Percentiles rank a stretch among this genome's conserved stretches.
These are phyloP conservation scores for Scytalidium sp. DNA, from an alignment of 2,329 filamentous ascomycete genomes.

Conservation along the genomic window DNA sequence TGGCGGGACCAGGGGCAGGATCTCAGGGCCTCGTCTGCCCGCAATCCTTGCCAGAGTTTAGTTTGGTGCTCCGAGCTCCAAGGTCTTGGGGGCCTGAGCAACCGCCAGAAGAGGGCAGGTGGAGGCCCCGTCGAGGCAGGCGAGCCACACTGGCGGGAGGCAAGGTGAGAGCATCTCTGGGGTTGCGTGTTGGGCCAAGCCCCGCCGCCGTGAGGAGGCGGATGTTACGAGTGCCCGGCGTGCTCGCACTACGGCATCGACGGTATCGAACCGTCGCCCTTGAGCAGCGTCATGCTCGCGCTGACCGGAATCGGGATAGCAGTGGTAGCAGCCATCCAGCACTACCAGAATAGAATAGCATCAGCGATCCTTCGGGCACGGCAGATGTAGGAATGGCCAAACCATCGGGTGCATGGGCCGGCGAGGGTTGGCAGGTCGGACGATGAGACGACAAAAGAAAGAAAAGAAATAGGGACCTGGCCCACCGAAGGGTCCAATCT, in stretches of 20 bases:
- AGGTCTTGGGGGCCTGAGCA: constrained; percentile 4
- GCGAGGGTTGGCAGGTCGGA: background rate
- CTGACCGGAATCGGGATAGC: too few relatives aligned
- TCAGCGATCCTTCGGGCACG: background rate
- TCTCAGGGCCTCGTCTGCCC: constrained; percentile 13
- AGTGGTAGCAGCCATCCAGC: too few relatives aligned
- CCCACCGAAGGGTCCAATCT: background rate
- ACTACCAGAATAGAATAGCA: too few relatives aligned
- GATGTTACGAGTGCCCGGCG: too few relatives aligned
- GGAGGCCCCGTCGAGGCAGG: constrained; percentile 1
- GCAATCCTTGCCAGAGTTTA: constrained; percentile 18
- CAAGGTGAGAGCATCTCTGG: background rate
- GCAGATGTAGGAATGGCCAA: background rate
- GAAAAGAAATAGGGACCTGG: background rate
- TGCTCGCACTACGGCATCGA: too few relatives aligned
- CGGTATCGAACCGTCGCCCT: too few relatives aligned
- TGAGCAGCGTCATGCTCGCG: too few relatives aligned
- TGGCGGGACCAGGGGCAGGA: constrained; percentile 10
- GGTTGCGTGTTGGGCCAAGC: background rate
- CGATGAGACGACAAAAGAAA: background rate
- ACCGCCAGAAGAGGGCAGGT: constrained; percentile 1
- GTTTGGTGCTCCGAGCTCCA: constrained; percentile 19
- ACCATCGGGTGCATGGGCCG: background rate
- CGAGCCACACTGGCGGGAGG: background rate
- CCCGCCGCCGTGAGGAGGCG: too few relatives aligned